Percentiles rank a stretch among this genome's conserved stretches.
Evolutionary conservation across 108 stramenopile genomes (phyloP).

Genomic region (Nannochloropsis gaditana): DNA sequence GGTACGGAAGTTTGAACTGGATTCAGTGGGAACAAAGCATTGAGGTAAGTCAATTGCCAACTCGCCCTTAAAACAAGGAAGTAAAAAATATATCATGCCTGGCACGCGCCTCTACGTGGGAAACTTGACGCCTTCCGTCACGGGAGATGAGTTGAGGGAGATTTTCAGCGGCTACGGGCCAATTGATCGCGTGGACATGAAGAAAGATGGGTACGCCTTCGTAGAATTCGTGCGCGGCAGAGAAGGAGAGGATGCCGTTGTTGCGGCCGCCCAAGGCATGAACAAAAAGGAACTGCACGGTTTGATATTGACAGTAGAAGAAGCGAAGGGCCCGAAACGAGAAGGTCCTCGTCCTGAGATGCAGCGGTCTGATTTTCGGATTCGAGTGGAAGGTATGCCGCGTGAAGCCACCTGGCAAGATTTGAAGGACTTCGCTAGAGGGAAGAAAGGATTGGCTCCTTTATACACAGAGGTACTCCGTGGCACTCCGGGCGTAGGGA

Average conservation of each 20-base stretch:
- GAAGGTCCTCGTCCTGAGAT: conserved; percentile 7
- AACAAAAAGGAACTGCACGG: conserved; percentile 16
- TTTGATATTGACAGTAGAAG: conserved; percentile 9
- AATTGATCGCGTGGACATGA: not conserved
- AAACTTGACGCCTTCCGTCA: not conserved
- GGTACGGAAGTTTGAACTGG: no score
- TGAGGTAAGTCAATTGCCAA: no score
- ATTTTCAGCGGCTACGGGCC: not conserved
- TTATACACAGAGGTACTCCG: not conserved
- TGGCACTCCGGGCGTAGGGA: not conserved
- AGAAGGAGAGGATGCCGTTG: not conserved
- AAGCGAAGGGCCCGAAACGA: not conserved
- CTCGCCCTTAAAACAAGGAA: no score
- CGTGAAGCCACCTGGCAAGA: conserved; percentile 11
- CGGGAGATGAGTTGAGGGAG: not conserved
- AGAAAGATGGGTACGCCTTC: conserved; percentile 10
- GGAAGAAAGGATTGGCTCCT: not conserved
- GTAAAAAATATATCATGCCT: not conserved
- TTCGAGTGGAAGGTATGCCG: conserved; percentile 15
- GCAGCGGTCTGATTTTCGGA: not conserved
- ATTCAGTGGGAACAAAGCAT: no score
- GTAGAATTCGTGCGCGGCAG: not conserved
- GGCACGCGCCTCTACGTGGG: not conserved
- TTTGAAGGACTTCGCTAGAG: not conserved
- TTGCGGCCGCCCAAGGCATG: not conserved